Evolutionary conservation across 2,329 filamentous ascomycete species (phyloP).

Genomic region (Berkeleyomyces basicola): DNA sequence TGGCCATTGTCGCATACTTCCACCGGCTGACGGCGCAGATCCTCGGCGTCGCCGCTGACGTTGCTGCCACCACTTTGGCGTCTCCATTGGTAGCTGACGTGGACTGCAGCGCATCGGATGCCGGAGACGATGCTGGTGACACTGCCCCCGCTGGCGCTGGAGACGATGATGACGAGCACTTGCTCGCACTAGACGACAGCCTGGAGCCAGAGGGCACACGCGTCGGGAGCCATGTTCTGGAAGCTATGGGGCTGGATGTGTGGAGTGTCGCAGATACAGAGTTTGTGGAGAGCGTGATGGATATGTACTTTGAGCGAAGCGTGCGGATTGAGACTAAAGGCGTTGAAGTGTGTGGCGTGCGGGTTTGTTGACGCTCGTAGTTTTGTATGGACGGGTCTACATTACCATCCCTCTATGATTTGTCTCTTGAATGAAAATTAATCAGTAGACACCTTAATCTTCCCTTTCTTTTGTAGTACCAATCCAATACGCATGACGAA

Average conservation of each 20-base stretch:
- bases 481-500: too few relatives aligned
- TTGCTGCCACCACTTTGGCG: slow-evolving; percentile 32
- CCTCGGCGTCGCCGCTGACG: slow-evolving; percentile 43
- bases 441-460: too few relatives aligned
- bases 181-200: slow-evolving; percentile 19
- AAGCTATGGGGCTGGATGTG: slow-evolving; percentile 58
- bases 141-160: slow-evolving; percentile 7
- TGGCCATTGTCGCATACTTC: slow-evolving; percentile 65
- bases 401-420: too few relatives aligned
- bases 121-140: slow-evolving; percentile 20
- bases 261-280: slow-evolving; percentile 57
- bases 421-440: too few relatives aligned
- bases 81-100: slow-evolving; percentile 20
- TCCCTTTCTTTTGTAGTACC: too few relatives aligned
- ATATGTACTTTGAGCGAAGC: slow-evolving; percentile 47
- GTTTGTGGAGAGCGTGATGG: slow-evolving; percentile 47
- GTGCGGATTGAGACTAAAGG: slow-evolving; percentile 49
- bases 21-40: slow-evolving; percentile 56
- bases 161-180: slow-evolving; percentile 22
- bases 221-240: slow-evolving; percentile 47
- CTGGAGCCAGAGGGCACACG: slow-evolving; percentile 22
- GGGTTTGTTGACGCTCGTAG: slow-evolving; percentile 38
- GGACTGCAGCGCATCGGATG: slow-evolving; percentile 22
- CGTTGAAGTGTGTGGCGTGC: slow-evolving; percentile 59
- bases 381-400: too few relatives aligned